Evolutionary conservation across 257 asterid species (phyloP).

Genomic region (Solanum rostratum): DNA sequence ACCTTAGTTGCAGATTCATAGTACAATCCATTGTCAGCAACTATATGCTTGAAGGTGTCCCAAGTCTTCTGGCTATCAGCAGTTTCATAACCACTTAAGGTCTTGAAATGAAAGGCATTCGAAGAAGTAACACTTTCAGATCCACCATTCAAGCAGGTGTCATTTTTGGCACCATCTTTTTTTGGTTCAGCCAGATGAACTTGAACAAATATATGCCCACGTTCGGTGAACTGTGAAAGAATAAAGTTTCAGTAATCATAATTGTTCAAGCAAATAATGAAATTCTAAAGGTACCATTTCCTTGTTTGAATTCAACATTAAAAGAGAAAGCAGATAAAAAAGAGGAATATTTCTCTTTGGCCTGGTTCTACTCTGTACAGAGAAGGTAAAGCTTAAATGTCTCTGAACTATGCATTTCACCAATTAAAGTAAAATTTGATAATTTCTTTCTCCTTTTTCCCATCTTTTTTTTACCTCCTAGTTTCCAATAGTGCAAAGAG

Average conservation of each 20-base stretch:
- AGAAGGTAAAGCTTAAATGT: background rate
- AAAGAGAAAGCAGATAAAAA: background rate
- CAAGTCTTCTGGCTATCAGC: slow-evolving; percentile 74
- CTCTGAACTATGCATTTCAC: background rate
- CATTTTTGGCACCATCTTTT: slow-evolving; percentile 21
- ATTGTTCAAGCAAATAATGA: background rate
- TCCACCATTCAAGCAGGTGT: slow-evolving; percentile 30
- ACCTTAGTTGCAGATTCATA: slow-evolving; percentile 17
- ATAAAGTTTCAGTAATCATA: background rate
- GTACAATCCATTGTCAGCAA: slow-evolving; percentile 27
- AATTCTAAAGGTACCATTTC: background rate
- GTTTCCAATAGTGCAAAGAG: background rate
- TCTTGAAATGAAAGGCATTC: slow-evolving; percentile 24
- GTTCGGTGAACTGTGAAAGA: slow-evolving; percentile 63
- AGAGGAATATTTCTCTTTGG: background rate
- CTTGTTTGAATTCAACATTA: background rate
- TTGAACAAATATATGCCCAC: slow-evolving; percentile 84
- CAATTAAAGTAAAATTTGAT: background rate
- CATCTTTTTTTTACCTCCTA: background rate
- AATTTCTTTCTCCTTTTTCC: background rate
- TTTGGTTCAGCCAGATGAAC: slow-evolving; percentile 66
- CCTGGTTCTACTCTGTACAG: background rate
- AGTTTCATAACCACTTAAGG: slow-evolving; percentile 75
- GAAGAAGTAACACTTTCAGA: slow-evolving; percentile 24
- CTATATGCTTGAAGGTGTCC: slow-evolving; percentile 46